Percentiles rank a stretch among this genome's conserved stretches.
Evolutionary conservation across 2,329 filamentous ascomycete genomes (phyloP).

Genomic region (Epichloe elymi): DNA sequence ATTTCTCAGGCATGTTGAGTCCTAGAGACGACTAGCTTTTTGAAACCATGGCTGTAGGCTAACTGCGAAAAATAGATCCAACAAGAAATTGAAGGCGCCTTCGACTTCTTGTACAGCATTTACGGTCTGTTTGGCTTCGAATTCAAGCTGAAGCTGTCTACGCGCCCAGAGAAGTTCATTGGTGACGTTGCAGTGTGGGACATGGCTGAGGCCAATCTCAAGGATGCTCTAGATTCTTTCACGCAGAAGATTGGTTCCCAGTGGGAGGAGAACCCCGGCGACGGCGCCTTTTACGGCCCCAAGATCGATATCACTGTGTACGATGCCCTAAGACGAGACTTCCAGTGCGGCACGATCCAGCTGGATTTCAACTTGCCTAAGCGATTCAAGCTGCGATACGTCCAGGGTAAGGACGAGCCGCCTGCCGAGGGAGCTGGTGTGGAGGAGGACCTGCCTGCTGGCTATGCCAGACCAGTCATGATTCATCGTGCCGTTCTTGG

Average conservation of each 20-base stretch:
- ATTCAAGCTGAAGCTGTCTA: constrained; percentile 92
- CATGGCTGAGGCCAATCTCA: constrained; percentile 69
- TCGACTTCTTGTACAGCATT: constrained; percentile 73
- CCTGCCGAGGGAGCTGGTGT: constrained; percentile 29
- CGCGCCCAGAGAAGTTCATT: constrained; percentile 75
- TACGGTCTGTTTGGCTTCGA: constrained; percentile 49
- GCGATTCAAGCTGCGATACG: constrained; percentile 28
- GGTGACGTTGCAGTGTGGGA: constrained; percentile 83
- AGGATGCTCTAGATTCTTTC: constrained; percentile 68
- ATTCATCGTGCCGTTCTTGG: constrained; percentile 73
- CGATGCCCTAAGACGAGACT: constrained; percentile 65
- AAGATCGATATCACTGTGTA: constrained; percentile 97
- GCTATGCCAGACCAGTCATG: constrained; percentile 72
- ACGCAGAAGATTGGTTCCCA: constrained; percentile 43
- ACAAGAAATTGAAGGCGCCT: constrained; percentile 56
- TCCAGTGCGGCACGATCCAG: constrained; percentile 64
- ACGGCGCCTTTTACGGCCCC: constrained; percentile 95
- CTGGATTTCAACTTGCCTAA: constrained; percentile 69
- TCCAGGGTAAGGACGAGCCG: constrained; percentile 38
- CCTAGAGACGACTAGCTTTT: too few relatives aligned
- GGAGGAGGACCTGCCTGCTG: constrained; percentile 42
- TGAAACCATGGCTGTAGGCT: background rate
- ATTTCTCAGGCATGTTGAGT: constrained; percentile 19
- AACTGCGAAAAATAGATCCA: constrained; percentile 16
- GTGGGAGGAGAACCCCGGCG: constrained; percentile 88